A percentile compares a stretch with the other conserved stretches of the same genome.
Evolutionary conservation across 2,329 filamentous ascomycete genomes (phyloP).

Genomic region (Xylaria sp.): DNA sequence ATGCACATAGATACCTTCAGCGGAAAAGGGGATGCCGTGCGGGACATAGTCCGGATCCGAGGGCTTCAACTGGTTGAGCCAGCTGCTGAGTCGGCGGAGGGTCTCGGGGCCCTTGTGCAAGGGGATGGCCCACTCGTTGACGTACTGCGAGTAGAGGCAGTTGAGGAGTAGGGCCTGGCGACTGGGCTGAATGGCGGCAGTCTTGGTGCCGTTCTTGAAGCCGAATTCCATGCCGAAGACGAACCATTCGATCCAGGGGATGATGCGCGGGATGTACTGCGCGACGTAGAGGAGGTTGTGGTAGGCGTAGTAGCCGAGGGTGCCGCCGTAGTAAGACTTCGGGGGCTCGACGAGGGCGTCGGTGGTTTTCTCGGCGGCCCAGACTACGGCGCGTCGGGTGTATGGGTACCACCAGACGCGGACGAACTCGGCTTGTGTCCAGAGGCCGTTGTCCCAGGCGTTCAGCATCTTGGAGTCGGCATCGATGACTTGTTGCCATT

Average conservation of each 20-base stretch:
- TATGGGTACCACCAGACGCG: conserved; percentile 98
- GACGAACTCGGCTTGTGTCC: conserved; percentile 82
- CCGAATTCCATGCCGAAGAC: conserved; percentile 98
- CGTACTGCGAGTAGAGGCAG: conserved; percentile 95
- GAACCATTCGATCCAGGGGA: conserved; percentile 92
- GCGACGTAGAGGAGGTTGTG: conserved; percentile 82
- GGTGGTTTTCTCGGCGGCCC: conserved; percentile 76
- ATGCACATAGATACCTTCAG: conserved; percentile 75
- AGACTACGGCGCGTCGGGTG: conserved; percentile 78
- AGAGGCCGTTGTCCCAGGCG: conserved; percentile 68
- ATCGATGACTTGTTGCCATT: conserved; percentile 78
- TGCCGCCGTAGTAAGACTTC: conserved; percentile 72
- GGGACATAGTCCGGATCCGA: conserved; percentile 59
- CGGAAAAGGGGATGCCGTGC: conserved; percentile 72
- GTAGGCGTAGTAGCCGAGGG: conserved; percentile 81
- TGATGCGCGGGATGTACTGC: conserved; percentile 69
- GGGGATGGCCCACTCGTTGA: conserved; percentile 96
- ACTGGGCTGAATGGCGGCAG: conserved; percentile 73
- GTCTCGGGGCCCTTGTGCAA: conserved; percentile 82
- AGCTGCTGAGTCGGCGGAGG: conserved; percentile 73
- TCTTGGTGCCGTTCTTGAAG: conserved; percentile 64
- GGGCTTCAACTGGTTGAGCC: conserved; percentile 63
- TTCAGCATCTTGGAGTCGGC: conserved; percentile 62
- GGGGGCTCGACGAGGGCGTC: conserved; percentile 55
- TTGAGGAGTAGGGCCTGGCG: conserved; percentile 86